These are phyloP conservation scores for Fusarium acutatum DNA, from an alignment of 2,329 filamentous ascomycete genomes.

Conservation along the genomic window DNA sequence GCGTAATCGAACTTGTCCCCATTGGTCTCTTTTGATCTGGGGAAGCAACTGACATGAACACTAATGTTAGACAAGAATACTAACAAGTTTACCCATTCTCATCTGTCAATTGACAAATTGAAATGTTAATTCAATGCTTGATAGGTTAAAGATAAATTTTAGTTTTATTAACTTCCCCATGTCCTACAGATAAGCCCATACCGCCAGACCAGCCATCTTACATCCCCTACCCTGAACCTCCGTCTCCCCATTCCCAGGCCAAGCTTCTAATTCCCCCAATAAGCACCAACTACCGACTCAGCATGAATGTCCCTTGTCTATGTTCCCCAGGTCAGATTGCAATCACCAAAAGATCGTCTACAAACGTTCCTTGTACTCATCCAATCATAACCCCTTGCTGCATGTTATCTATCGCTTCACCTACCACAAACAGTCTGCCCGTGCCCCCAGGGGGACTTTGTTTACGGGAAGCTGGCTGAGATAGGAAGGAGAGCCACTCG, in stretches of 20 bases:
- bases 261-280: constrained; percentile 2
- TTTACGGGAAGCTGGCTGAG: constrained; percentile 13
- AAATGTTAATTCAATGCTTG: neutral
- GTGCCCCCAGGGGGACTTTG: constrained; percentile 3
- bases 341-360: constrained; percentile 5
- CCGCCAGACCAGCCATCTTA: neutral
- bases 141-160: neutral
- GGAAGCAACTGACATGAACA: neutral
- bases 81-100: neutral
- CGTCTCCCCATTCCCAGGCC: neutral
- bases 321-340: neutral
- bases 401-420: constrained; percentile 24
- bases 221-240: constrained; percentile 11
- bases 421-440: constrained; percentile 25
- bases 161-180: neutral
- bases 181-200: neutral
- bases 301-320: neutral
- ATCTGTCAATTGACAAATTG: neutral
- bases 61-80: neutral
- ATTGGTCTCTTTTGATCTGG: constrained; percentile 25
- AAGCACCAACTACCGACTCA: neutral
- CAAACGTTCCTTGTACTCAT: constrained; percentile 15
- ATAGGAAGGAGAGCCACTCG: constrained; percentile 29
- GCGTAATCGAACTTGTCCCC: constrained; percentile 30
- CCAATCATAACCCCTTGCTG: constrained; percentile 16